Evolutionary conservation across 129 eudicot species (phyloP).

Genomic region (Lactuca sativa): DNA sequence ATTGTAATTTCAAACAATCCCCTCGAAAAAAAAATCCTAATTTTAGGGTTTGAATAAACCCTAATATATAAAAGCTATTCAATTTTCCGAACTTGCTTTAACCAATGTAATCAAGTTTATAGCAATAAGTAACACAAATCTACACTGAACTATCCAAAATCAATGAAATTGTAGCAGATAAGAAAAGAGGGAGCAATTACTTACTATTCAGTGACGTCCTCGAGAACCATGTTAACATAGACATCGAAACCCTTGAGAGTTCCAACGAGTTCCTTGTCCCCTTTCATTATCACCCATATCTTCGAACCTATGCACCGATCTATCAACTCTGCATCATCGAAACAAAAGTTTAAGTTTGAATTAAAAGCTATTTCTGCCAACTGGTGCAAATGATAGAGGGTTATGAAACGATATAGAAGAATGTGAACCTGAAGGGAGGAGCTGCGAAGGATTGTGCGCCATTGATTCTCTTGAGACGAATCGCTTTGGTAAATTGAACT

Average conservation of each 20-base stretch:
- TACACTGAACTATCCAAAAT: background rate
- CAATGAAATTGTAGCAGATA: background rate
- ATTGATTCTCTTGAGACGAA: slow-evolving; percentile 27
- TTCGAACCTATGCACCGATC: slow-evolving; percentile 97
- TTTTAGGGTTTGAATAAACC: slow-evolving; percentile 22
- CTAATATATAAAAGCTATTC: background rate
- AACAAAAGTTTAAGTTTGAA: slow-evolving; percentile 6
- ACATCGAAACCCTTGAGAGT: slow-evolving; percentile 95
- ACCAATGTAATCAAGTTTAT: background rate
- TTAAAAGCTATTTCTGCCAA: background rate
- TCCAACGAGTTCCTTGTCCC: slow-evolving; percentile 94
- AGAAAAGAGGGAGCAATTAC: slow-evolving; percentile 21
- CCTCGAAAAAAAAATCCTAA: slow-evolving; percentile 19
- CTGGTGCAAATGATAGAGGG: background rate
- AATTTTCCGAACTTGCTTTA: background rate
- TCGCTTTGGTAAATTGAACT: slow-evolving; percentile 11
- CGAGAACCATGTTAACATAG: slow-evolving; percentile 98
- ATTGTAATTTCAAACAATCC: background rate
- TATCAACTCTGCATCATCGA: slow-evolving; percentile 62
- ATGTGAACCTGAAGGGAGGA: slow-evolving; percentile 73
- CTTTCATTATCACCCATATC: slow-evolving; percentile 98
- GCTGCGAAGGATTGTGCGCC: slow-evolving; percentile 94
- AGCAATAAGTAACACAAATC: background rate
- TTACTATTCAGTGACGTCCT: slow-evolving; percentile 96
- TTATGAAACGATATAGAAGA: background rate